These are phyloP conservation scores for Elsinoe batatas DNA, from an alignment of 2,329 filamentous ascomycete genomes.

Conservation along the genomic window DNA sequence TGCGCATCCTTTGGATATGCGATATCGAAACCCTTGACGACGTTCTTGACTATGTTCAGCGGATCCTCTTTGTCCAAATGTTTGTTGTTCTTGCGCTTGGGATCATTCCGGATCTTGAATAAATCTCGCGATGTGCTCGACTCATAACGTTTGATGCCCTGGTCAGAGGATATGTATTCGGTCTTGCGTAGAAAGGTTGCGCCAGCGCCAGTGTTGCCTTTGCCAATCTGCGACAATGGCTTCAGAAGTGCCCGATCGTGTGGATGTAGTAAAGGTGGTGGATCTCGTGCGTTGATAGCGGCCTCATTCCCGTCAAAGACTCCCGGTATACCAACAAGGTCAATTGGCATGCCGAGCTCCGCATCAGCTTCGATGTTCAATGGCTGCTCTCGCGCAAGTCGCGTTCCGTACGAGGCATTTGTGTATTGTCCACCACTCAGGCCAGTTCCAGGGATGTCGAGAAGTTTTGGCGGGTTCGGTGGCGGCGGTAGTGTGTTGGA, in stretches of 20 bases:
- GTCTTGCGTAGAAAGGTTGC: constrained; percentile 93
- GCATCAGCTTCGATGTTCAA: constrained; percentile 96
- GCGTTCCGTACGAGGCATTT: constrained; percentile 77
- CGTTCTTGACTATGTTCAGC: constrained; percentile 49
- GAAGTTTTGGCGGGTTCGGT: constrained; percentile 87
- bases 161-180: constrained; percentile 71
- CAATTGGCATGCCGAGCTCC: constrained; percentile 94
- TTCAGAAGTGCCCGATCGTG: constrained; percentile 76
- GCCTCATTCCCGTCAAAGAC: constrained; percentile 93
- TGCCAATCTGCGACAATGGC: constrained; percentile 74
- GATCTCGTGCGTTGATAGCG: constrained; percentile 55
- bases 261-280: constrained; percentile 63
- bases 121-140: constrained; percentile 46
- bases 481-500: constrained; percentile 92
- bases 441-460: constrained; percentile 92
- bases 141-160: constrained; percentile 36
- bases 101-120: constrained; percentile 34
- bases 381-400: constrained; percentile 81
- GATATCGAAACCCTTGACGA: constrained; percentile 55
- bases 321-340: constrained; percentile 86
- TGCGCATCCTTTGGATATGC: constrained; percentile 55
- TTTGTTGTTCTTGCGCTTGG: constrained; percentile 29
- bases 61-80: constrained; percentile 46
- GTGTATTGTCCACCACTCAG: constrained; percentile 82
- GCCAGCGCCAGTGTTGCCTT: constrained; percentile 65